These are phyloP conservation scores for Pythium dissimile DNA, from an alignment of 352 stramenopile genomes.

Conservation along the genomic window DNA sequence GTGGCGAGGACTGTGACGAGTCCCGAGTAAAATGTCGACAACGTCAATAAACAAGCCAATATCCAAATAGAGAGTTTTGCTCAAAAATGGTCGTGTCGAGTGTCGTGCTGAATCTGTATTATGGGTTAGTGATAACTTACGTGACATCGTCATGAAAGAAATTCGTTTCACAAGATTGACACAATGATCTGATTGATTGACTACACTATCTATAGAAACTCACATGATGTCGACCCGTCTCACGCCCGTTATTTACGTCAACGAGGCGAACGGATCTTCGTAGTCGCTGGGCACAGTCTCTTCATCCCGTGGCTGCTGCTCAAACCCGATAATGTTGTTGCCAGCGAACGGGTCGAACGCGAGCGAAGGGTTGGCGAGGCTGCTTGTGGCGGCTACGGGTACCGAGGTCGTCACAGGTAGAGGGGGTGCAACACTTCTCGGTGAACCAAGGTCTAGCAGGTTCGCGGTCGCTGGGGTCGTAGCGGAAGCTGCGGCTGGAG, in stretches of 20 bases:
- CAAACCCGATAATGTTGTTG: conserved; percentile 60
- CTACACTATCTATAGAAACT: conserved; percentile 1
- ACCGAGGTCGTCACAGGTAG: neutral
- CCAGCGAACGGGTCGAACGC: conserved; percentile 55
- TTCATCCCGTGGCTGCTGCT: conserved; percentile 32
- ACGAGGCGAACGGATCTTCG: conserved; percentile 64
- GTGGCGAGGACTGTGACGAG: conserved; percentile 9
- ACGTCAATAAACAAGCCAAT: neutral
- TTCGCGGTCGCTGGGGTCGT: neutral
- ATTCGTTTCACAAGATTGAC: neutral
- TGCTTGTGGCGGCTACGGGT: neutral
- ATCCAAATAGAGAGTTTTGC: neutral
- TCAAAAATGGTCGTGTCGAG: too few species aligned
- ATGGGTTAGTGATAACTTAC: too few species aligned
- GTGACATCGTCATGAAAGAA: too few species aligned
- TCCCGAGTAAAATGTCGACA: too few species aligned
- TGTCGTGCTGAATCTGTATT: too few species aligned
- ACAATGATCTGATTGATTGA: too few species aligned
- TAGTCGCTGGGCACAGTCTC: conserved; percentile 2
- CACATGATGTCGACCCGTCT: neutral
- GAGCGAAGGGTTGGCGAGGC: conserved; percentile 13
- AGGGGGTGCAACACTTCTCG: neutral
- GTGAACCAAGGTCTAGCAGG: conserved; percentile 9
- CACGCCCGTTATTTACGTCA: conserved; percentile 13
- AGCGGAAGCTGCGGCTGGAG: neutral